phyloP scores from a whole-genome alignment of 192 early-diverging fungal genomes.

The Linnemannia elongata region DNA sequence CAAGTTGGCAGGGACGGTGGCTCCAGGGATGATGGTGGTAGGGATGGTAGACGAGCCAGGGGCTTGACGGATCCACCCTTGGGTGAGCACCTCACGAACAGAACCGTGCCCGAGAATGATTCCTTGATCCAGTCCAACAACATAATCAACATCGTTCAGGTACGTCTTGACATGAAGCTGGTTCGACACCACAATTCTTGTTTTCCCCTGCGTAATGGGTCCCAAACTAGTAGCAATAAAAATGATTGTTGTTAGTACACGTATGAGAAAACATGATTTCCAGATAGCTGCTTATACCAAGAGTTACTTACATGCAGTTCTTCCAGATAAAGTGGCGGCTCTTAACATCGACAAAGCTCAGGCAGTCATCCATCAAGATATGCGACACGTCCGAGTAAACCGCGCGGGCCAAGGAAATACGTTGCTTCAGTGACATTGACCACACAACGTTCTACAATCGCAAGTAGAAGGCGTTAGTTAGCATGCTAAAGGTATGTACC shows the following conservation, averaged over 20 bases:
- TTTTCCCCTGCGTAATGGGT: constrained; percentile 40
- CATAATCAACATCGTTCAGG: constrained; percentile 50
- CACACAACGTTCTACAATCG: constrained; percentile 66
- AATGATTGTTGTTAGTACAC: background rate
- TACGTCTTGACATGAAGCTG: constrained; percentile 56
- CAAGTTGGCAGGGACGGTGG: constrained; percentile 48
- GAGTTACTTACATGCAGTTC: constrained; percentile 42
- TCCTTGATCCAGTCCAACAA: constrained; percentile 52
- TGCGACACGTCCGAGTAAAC: constrained; percentile 76
- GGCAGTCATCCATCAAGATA: constrained; percentile 86
- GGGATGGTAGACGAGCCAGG: constrained; percentile 43
- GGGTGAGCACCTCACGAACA: constrained; percentile 43
- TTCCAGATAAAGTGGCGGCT: constrained; percentile 53
- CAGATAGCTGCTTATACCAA: background rate
- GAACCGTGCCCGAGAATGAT: constrained; percentile 42
- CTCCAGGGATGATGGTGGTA: constrained; percentile 48
- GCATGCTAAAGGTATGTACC: background rate
- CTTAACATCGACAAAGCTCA: constrained; percentile 90
- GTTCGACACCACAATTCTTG: constrained; percentile 44
- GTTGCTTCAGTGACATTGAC: constrained; percentile 89
- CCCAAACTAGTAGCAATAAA: constrained; percentile 16
- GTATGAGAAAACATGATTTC: background rate
- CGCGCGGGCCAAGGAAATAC: constrained; percentile 87
- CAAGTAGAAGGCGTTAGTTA: background rate
- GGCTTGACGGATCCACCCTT: constrained; percentile 55